A percentile compares a stretch with the other conserved stretches of the same genome.
Evolutionary conservation across 1,284 basidiomycete genomes (phyloP).

Genomic region (Cutaneotrichosporon sp.): DNA sequence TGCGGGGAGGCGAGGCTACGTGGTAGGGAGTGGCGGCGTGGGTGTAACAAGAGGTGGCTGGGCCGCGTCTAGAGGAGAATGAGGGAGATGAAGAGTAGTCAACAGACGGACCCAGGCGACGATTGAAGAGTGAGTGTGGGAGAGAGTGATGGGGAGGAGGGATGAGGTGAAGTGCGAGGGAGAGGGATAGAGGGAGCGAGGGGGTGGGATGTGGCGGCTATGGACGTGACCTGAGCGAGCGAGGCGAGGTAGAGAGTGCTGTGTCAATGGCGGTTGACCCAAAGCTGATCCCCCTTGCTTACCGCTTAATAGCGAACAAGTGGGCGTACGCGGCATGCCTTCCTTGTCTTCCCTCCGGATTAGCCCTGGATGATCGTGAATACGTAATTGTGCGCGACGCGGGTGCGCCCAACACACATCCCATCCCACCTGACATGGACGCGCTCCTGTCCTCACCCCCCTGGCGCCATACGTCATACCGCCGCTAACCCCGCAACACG

Average conservation of each 20-base stretch:
- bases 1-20: not conserved
- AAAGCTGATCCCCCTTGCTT: not conserved
- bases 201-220: not conserved
- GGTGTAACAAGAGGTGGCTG: not conserved
- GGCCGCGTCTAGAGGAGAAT: conserved; percentile 11
- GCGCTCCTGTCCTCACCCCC: too few species aligned
- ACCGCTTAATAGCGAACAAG: too few species aligned
- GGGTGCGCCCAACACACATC: too few species aligned
- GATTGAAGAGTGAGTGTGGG: not conserved
- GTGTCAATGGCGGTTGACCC: not conserved
- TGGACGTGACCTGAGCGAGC: not conserved
- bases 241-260: not conserved
- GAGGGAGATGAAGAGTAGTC: conserved; percentile 1
- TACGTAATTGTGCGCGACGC: too few species aligned
- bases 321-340: too few species aligned
- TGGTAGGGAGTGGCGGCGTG: not conserved
- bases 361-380: too few species aligned
- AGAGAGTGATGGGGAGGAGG: not conserved
- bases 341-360: too few species aligned
- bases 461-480: conserved; percentile 11
- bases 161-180: not conserved
- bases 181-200: not conserved
- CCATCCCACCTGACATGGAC: too few species aligned
- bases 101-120: not conserved
- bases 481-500: conserved; percentile 17